These are phyloP conservation scores for Yamadazyma dushanensis DNA, from an alignment of 1,139 yeast species.

Conservation along the genomic window DNA sequence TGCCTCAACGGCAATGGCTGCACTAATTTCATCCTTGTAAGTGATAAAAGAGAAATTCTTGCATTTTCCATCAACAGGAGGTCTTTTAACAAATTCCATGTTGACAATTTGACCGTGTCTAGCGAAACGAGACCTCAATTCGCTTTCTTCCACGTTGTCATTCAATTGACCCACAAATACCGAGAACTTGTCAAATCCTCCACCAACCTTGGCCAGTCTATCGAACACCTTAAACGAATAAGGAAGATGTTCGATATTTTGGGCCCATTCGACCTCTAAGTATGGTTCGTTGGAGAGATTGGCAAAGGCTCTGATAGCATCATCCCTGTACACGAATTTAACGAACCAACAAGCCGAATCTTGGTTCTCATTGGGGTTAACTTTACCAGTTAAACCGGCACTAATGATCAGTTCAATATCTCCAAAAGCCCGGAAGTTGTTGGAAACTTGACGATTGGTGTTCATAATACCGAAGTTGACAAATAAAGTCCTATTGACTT, in stretches of 20 bases:
- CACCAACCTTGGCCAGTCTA: too few species aligned
- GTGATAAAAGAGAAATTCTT: constrained; percentile 73
- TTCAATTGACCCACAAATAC: constrained; percentile 77
- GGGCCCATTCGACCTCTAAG: constrained; percentile 80
- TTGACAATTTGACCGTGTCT: constrained; percentile 65
- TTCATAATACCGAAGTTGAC: constrained; percentile 33
- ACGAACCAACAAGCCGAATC: constrained; percentile 57
- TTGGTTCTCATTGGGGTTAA: constrained; percentile 12
- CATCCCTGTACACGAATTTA: constrained; percentile 82
- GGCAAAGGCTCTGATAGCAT: constrained; percentile 86
- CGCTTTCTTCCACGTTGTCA: constrained; percentile 52
- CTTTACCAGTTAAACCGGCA: constrained; percentile 40
- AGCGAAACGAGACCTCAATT: constrained; percentile 55
- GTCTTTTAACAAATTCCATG: constrained; percentile 51
- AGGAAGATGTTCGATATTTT: constrained; percentile 67
- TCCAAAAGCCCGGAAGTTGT: constrained; percentile 55
- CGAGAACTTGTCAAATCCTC: constrained; percentile 60
- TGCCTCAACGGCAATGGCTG: constrained; percentile 78
- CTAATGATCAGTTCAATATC: constrained; percentile 70
- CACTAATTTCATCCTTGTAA: constrained; percentile 64
- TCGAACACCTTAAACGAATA: too few species aligned
- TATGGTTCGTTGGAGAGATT: constrained; percentile 53
- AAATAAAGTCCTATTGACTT: constrained; percentile 83
- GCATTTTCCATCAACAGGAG: constrained; percentile 13
- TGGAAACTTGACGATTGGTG: constrained; percentile 32